These are phyloP conservation scores for Alternaria panax DNA, from an alignment of 2,329 filamentous ascomycete genomes.

Conservation along the genomic window DNA sequence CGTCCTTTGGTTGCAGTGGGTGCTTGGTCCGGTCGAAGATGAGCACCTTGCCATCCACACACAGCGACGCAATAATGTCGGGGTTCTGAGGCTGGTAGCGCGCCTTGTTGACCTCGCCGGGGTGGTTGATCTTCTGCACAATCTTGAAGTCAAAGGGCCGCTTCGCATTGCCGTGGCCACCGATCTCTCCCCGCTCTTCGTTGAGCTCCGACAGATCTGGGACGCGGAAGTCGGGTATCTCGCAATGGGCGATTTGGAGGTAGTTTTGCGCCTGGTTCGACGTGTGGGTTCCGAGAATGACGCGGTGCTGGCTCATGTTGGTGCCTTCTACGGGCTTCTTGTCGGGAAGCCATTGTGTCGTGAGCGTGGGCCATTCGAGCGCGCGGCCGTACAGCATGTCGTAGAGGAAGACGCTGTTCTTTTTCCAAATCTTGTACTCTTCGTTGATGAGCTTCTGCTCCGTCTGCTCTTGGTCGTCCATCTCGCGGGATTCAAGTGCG, in stretches of 20 bases:
- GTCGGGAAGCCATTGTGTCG: slow-evolving; percentile 97
- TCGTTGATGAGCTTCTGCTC: slow-evolving; percentile 94
- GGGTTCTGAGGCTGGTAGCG: slow-evolving; percentile 98
- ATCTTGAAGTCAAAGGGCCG: slow-evolving; percentile 88
- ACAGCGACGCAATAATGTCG: slow-evolving; percentile 93
- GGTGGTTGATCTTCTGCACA: slow-evolving; percentile 94
- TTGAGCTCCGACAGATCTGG: slow-evolving; percentile 87
- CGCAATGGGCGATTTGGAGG: slow-evolving; percentile 91
- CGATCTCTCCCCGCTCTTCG: slow-evolving; percentile 89
- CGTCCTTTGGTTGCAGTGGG: slow-evolving; percentile 69
- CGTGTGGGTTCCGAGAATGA: slow-evolving; percentile 94
- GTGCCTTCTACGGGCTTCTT: slow-evolving; percentile 70
- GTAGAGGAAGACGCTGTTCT: slow-evolving; percentile 97
- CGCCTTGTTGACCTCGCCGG: slow-evolving; percentile 97
- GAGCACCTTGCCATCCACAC: slow-evolving; percentile 84
- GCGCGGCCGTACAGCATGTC: slow-evolving; percentile 96
- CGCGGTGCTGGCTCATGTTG: slow-evolving; percentile 84
- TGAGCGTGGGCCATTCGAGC: slow-evolving; percentile 95
- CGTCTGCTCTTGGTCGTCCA: slow-evolving; percentile 74
- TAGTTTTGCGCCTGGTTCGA: slow-evolving; percentile 86
- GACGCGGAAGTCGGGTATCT: slow-evolving; percentile 79
- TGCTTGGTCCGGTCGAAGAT: slow-evolving; percentile 98
- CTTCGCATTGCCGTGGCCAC: slow-evolving; percentile 82
- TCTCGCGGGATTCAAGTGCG: slow-evolving; percentile 52
- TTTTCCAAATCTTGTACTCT: slow-evolving; percentile 99